These are phyloP conservation scores for Citrullus mucosospermus DNA, from an alignment of 306 rosid genomes.

Conservation along the genomic window DNA sequence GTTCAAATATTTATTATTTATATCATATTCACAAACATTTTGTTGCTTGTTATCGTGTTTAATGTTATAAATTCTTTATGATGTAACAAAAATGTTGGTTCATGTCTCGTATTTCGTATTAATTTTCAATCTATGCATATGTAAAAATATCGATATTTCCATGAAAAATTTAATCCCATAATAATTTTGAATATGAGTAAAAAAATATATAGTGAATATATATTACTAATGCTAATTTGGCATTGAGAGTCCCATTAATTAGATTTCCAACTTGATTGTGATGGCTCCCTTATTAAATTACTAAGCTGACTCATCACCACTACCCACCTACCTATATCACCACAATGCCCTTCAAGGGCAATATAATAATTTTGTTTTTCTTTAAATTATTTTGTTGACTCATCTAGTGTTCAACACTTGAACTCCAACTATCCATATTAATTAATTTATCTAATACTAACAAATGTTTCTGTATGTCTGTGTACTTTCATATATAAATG, in stretches of 20 bases:
- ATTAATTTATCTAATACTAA: not conserved
- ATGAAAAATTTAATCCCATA: no score
- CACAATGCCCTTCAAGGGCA: not conserved
- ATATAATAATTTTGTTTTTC: not conserved
- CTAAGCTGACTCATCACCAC: conserved; percentile 1
- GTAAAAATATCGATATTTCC: no score
- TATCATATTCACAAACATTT: no score
- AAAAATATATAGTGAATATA: no score
- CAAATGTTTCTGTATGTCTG: not conserved
- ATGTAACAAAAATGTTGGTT: no score
- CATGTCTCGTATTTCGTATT: no score
- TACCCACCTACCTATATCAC: not conserved
- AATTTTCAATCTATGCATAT: no score
- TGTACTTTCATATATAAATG: not conserved
- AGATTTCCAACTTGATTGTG: not conserved
- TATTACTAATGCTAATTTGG: not conserved
- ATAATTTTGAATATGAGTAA: no score
- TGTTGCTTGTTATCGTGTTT: no score
- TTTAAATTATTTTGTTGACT: not conserved
- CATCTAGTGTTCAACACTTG: not conserved
- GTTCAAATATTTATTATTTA: no score
- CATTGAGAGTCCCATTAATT: not conserved
- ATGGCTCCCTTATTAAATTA: not conserved
- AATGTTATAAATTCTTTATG: no score
- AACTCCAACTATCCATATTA: not conserved